These are phyloP conservation scores for Spinellus fusiger DNA, from an alignment of 192 early-diverging fungal species.

Conservation along the genomic window DNA sequence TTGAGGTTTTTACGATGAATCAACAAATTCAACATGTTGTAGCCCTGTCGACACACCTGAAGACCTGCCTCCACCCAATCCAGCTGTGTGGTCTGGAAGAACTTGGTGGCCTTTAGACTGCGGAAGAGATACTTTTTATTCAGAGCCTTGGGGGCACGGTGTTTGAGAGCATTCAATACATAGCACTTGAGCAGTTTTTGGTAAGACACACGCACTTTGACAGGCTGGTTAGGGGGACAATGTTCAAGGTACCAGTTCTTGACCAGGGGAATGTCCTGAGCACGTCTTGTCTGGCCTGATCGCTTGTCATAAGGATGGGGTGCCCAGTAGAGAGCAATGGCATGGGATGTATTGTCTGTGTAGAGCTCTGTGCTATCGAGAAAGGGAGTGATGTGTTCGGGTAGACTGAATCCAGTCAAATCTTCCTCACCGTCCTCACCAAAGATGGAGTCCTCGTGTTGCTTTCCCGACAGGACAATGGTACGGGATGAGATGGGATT, in stretches of 20 bases:
- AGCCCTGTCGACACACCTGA: constrained; percentile 97
- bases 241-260: constrained; percentile 99
- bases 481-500: constrained; percentile 92
- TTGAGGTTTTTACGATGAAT: constrained; percentile 98
- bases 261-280: constrained; percentile 89
- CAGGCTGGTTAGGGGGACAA: constrained; percentile 88
- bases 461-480: constrained; percentile 40
- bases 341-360: constrained; percentile 90
- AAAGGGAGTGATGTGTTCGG: constrained; percentile 73
- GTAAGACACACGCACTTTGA: constrained; percentile 97
- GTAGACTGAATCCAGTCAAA: constrained; percentile 82
- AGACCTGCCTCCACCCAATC: constrained; percentile 99
- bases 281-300: constrained; percentile 86
- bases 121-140: constrained; percentile 94
- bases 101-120: constrained; percentile 94
- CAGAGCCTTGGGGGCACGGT: constrained; percentile 80
- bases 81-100: constrained; percentile 96
- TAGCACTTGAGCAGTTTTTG: constrained; percentile 97
- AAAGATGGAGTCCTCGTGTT: constrained; percentile 62
- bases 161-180: constrained; percentile 86
- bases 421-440: constrained; percentile 70
- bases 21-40: constrained; percentile 98
- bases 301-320: constrained; percentile 95
- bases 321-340: constrained; percentile 95
- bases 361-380: constrained; percentile 69